These are phyloP conservation scores for Pyronema domesticum DNA, from an alignment of 495 filamentous ascomycete species.

Conservation along the genomic window DNA sequence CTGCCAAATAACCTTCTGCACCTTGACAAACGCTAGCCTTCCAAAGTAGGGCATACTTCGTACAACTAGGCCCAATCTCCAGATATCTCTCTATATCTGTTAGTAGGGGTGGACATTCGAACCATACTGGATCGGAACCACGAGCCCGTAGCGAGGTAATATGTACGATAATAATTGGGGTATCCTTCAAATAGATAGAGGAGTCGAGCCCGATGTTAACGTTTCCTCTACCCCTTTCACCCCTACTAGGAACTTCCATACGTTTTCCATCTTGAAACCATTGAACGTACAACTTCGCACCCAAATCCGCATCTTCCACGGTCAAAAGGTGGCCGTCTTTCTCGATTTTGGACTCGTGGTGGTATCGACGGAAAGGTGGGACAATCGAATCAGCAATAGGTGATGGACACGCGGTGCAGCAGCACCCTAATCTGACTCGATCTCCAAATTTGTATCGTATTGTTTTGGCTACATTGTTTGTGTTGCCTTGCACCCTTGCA, in stretches of 20 bases:
- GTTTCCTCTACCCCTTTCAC: not conserved
- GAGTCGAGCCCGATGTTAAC: not conserved
- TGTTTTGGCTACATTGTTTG: not conserved
- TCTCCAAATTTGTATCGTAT: not conserved
- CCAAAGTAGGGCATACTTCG: not conserved
- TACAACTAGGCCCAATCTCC: not conserved
- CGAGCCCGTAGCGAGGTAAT: not conserved
- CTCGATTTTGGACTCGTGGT: not conserved
- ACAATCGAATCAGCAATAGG: not conserved
- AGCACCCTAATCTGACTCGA: not conserved
- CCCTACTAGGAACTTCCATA: not conserved
- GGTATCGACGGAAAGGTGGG: not conserved
- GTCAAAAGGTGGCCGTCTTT: not conserved
- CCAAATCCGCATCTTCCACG: not conserved
- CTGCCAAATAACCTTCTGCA: not conserved
- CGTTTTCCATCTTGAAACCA: not conserved
- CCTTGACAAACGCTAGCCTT: not conserved
- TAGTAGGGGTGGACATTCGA: not conserved
- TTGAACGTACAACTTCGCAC: not conserved
- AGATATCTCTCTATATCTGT: not conserved
- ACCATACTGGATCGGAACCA: not conserved
- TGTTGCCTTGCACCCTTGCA: not conserved
- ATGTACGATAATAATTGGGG: not conserved
- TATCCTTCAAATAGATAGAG: not conserved
- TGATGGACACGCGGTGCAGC: not conserved